Evolutionary conservation across 192 early-diverging fungal species (phyloP).

Genomic region (Entophlyctis helioformis): DNA sequence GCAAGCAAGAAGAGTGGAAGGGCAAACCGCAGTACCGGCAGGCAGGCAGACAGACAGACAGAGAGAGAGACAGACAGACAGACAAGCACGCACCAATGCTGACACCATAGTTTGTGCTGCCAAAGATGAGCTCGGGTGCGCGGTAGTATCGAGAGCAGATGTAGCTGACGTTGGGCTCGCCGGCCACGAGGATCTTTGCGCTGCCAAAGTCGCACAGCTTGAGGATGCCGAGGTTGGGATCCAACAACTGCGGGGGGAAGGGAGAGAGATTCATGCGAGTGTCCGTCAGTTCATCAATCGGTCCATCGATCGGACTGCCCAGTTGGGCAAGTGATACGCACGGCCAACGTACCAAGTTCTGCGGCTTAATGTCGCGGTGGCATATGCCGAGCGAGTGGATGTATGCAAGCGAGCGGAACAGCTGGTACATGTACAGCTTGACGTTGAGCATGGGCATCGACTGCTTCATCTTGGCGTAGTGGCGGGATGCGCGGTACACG

Average conservation of each 20-base stretch:
- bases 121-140: slow-evolving; percentile 94
- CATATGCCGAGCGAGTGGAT: slow-evolving; percentile 95
- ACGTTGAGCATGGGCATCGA: slow-evolving; percentile 88
- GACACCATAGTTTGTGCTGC: slow-evolving; percentile 83
- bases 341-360: slow-evolving; percentile 61
- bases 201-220: slow-evolving; percentile 98
- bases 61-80: too few species aligned
- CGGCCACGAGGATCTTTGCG: slow-evolving; percentile 87
- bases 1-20: slow-evolving; percentile 32
- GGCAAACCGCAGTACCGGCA: too few species aligned
- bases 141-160: slow-evolving; percentile 98
- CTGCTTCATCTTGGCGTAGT: slow-evolving; percentile 84
- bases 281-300: too few species aligned
- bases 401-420: slow-evolving; percentile 93
- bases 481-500: slow-evolving; percentile 83
- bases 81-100: slow-evolving; percentile 54
- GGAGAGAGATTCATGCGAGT: neutral
- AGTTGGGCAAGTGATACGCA: too few species aligned
- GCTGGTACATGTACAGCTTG: slow-evolving; percentile 98
- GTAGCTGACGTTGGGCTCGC: slow-evolving; percentile 96
- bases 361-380: slow-evolving; percentile 99
- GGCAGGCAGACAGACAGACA: too few species aligned
- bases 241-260: slow-evolving; percentile 45
- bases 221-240: slow-evolving; percentile 79
- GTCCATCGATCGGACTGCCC: too few species aligned